Conservation (phyloP, 2,329 filamentous ascomycete genomes). For the Fonsecaea nubica region DNA sequence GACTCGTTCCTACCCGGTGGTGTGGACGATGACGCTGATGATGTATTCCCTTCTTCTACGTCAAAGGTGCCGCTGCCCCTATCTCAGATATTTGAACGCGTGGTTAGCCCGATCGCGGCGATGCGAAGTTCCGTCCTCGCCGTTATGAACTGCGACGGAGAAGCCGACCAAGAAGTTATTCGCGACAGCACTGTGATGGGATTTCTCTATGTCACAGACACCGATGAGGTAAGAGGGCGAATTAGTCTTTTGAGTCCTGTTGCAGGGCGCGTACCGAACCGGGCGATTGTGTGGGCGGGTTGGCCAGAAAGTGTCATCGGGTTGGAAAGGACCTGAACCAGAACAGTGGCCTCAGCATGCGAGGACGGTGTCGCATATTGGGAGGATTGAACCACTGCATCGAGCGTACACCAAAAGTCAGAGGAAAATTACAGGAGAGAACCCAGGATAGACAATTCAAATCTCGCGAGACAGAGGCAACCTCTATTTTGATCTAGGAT, state of each 20-base stretch:
- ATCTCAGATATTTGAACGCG: conserved; percentile 41
- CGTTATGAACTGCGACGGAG: conserved; percentile 76
- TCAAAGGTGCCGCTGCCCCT: conserved; percentile 38
- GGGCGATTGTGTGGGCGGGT: conserved; percentile 80
- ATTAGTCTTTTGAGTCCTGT: conserved; percentile 84
- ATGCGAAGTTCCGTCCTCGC: conserved; percentile 85
- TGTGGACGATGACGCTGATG: conserved; percentile 49
- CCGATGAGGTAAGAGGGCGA: conserved; percentile 82
- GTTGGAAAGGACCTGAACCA: conserved; percentile 62
- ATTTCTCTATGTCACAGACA: conserved; percentile 89
- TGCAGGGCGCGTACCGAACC: conserved; percentile 77
- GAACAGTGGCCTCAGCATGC: background rate
- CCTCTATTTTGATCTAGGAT: background rate
- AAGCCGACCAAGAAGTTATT: conserved; percentile 70
- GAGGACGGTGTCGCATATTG: background rate
- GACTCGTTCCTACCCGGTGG: conserved; percentile 45
- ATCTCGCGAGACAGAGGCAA: background rate
- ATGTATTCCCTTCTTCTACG: conserved; percentile 7
- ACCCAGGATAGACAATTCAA: background rate
- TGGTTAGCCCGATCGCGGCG: conserved; percentile 44
- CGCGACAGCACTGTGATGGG: conserved; percentile 85
- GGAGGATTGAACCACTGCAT: background rate
- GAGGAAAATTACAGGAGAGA: no score
- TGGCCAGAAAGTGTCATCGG: conserved; percentile 89
- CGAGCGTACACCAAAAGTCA: background rate